Conservation (phyloP, 2,329 filamentous ascomycete genomes). For the Endoconidiophora polonica region DNA sequence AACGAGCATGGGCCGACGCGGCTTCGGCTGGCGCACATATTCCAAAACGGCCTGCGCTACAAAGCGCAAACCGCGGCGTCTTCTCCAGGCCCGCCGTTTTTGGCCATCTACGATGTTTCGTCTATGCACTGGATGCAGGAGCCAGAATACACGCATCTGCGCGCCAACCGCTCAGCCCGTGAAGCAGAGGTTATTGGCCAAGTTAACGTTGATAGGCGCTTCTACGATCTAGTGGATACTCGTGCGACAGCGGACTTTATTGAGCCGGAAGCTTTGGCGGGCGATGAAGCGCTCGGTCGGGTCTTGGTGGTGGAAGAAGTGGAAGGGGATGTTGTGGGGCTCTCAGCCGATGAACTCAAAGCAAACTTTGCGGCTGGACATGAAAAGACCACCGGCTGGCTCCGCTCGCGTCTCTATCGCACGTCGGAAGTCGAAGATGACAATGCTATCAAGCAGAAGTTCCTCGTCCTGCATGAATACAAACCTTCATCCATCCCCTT, state of each 20-base stretch:
- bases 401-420: slow-evolving; percentile 53
- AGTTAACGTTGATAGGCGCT: slow-evolving; percentile 49
- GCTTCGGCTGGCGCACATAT: slow-evolving; percentile 57
- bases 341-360: not conserved
- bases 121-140: slow-evolving; percentile 55
- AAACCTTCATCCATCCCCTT: slow-evolving; percentile 17
- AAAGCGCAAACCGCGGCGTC: slow-evolving; percentile 22
- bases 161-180: slow-evolving; percentile 37
- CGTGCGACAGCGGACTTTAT: slow-evolving; percentile 39
- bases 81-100: slow-evolving; percentile 51
- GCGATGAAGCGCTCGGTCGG: slow-evolving; percentile 40
- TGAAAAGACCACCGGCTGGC: slow-evolving; percentile 45
- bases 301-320: slow-evolving; percentile 46
- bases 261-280: slow-evolving; percentile 41
- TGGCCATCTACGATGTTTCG: slow-evolving; percentile 68
- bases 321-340: slow-evolving; percentile 35
- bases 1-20: slow-evolving; percentile 78
- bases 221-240: slow-evolving; percentile 50
- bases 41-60: slow-evolving; percentile 64
- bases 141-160: slow-evolving; percentile 50
- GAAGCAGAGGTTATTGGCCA: slow-evolving; percentile 38
- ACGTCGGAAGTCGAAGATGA: slow-evolving; percentile 44
- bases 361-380: too few species aligned
- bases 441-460: slow-evolving; percentile 34
- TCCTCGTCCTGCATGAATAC: slow-evolving; percentile 58